phyloP scores from a whole-genome alignment of 192 early-diverging fungal genomes.

The Linnemannia hyalina region DNA sequence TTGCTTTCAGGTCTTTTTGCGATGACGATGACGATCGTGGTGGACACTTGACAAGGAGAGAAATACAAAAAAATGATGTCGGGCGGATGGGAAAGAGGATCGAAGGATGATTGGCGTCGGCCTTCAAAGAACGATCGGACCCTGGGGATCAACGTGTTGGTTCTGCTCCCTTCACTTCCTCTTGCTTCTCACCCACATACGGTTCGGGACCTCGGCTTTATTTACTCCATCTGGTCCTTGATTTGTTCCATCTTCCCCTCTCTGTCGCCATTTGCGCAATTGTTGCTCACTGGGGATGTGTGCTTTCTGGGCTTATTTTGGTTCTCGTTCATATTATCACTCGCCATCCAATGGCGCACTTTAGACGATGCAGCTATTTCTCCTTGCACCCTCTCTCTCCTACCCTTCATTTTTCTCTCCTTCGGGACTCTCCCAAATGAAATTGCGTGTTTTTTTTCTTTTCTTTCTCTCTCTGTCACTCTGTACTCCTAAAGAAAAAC shows the following conservation, averaged over 20 bases:
- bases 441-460: not conserved
- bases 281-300: not conserved
- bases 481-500: conserved; percentile 5
- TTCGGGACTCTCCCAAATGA: not conserved
- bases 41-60: not conserved
- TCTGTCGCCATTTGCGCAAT: not conserved
- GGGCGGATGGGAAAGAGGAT: conserved; percentile 5
- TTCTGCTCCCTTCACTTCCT: not conserved
- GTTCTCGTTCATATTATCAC: not conserved
- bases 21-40: not conserved
- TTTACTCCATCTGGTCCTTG: not conserved
- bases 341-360: not conserved
- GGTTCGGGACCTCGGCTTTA: conserved; percentile 5
- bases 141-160: not conserved
- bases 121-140: conserved; percentile 2
- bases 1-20: not conserved
- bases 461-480: not conserved
- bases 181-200: not conserved
- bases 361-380: not conserved
- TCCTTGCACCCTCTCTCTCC: not conserved
- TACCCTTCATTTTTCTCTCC: not conserved
- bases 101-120: conserved; percentile 4
- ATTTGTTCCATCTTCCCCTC: not conserved
- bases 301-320: not conserved
- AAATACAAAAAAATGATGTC: not conserved